Conservation (phyloP, 495 filamentous ascomycete species). For the Astrocystis sublimbata region DNA sequence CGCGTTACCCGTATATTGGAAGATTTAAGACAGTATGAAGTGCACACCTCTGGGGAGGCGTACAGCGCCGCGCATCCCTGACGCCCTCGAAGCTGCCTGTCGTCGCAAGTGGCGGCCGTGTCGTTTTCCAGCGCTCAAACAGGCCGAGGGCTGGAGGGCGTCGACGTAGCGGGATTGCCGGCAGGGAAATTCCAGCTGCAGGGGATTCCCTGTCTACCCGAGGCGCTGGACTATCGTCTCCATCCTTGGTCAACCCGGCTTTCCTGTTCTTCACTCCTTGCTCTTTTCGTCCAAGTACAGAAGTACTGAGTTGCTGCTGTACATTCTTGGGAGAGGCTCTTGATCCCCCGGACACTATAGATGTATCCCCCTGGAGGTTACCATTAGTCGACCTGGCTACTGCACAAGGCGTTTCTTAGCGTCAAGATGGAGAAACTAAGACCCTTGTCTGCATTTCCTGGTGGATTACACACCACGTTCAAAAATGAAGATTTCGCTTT, state of each 20-base stretch:
- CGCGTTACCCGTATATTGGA: neutral
- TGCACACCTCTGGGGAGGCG: neutral
- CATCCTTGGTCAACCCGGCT: constrained; percentile 11
- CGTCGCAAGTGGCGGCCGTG: constrained; percentile 10
- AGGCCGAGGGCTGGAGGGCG: constrained; percentile 20
- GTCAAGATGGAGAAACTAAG: constrained; percentile 1
- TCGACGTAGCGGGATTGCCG: constrained; percentile 35
- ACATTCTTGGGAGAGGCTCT: constrained; percentile 18
- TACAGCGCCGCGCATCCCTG: neutral
- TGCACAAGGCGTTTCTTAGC: constrained; percentile 20
- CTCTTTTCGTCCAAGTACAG: constrained; percentile 9
- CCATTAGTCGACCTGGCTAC: constrained; percentile 17
- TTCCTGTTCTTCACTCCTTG: neutral
- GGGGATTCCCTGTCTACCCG: constrained; percentile 31
- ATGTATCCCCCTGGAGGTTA: constrained; percentile 8
- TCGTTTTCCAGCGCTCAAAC: constrained; percentile 7
- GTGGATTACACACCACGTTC: constrained; percentile 23
- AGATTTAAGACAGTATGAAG: constrained; percentile 2
- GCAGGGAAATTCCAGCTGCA: constrained; percentile 36
- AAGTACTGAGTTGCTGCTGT: neutral
- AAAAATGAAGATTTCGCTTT: constrained; percentile 17
- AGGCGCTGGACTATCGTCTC: constrained; percentile 16
- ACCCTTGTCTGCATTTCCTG: constrained; percentile 15
- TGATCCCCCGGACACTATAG: constrained; percentile 4
- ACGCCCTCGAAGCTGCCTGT: neutral